A percentile compares a stretch with the other conserved stretches of the same genome.
Conservation (phyloP, 2,329 filamentous ascomycete species). For the Penicillium digitatum region DNA sequence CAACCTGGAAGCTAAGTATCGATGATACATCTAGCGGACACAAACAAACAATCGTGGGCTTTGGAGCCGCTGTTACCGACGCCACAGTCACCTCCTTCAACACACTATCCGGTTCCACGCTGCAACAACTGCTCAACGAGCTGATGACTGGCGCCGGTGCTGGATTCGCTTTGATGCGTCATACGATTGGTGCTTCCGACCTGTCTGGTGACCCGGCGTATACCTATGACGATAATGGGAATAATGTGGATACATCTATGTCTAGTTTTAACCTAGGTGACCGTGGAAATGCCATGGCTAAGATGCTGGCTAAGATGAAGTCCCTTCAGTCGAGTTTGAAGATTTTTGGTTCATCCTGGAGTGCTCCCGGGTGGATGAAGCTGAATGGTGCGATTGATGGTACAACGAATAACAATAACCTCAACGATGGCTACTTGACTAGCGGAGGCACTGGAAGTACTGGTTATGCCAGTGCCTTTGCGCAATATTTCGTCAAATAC, state of each 20-base stretch:
- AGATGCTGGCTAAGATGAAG: slow-evolving; percentile 38
- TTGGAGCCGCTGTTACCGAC: slow-evolving; percentile 41
- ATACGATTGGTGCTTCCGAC: slow-evolving; percentile 40
- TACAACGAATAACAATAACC: slow-evolving; percentile 30
- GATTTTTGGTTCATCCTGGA: slow-evolving; percentile 39
- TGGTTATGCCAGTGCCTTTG: slow-evolving; percentile 31
- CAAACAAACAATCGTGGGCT: slow-evolving; percentile 32
- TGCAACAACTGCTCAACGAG: slow-evolving; percentile 32
- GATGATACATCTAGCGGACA: slow-evolving; percentile 27
- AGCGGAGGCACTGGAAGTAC: slow-evolving; percentile 27
- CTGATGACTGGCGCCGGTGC: slow-evolving; percentile 36
- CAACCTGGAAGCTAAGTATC: slow-evolving; percentile 26
- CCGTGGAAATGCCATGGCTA: slow-evolving; percentile 37
- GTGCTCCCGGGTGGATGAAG: slow-evolving; percentile 42
- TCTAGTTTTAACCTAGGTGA: slow-evolving; percentile 32
- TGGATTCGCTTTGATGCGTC: slow-evolving; percentile 39
- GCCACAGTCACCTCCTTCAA: slow-evolving; percentile 37
- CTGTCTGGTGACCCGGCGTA: slow-evolving; percentile 34
- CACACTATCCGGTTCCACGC: slow-evolving; percentile 25
- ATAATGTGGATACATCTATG: slow-evolving; percentile 31
- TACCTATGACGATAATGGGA: slow-evolving; percentile 39
- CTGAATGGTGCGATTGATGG: slow-evolving; percentile 34
- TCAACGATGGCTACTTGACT: slow-evolving; percentile 28
- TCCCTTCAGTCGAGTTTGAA: slow-evolving; percentile 33
- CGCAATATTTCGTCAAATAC: slow-evolving; percentile 39